Evolutionary conservation across 1,139 yeast genomes (phyloP).

Genomic region (Waltiozyma sp.): DNA sequence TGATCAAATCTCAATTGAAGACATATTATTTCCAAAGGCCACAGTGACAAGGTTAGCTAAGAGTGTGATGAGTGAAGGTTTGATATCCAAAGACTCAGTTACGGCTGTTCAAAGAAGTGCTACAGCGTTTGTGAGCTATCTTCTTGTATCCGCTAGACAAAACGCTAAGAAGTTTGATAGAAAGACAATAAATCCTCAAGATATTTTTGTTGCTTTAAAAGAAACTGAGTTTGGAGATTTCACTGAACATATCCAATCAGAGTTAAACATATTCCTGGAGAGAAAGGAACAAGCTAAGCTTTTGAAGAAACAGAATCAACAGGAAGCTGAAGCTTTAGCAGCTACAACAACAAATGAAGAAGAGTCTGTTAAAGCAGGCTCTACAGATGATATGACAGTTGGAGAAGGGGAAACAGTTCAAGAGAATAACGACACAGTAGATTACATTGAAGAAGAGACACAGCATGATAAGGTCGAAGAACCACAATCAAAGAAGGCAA

Average conservation of each 20-base stretch:
- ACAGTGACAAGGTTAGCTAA: constrained; percentile 53
- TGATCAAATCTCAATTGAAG: constrained; percentile 56
- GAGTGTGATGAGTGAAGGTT: constrained; percentile 26
- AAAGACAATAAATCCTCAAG: constrained; percentile 57
- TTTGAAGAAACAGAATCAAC: constrained; percentile 6
- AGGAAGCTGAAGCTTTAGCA: constrained; percentile 2
- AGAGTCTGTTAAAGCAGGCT: constrained; percentile 1
- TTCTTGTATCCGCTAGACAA: constrained; percentile 49
- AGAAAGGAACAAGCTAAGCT: constrained; percentile 22
- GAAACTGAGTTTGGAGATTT: constrained; percentile 44
- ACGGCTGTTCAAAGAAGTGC: constrained; percentile 61
- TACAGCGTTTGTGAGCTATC: constrained; percentile 60
- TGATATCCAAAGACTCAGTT: constrained; percentile 55
- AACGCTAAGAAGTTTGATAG: constrained; percentile 40
- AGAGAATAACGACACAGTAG: constrained; percentile 6
- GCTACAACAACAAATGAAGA: not conserved
- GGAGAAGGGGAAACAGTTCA: constrained; percentile 4
- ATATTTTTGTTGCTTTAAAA: constrained; percentile 48
- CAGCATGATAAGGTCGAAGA: constrained; percentile 6
- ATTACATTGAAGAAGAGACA: constrained; percentile 4
- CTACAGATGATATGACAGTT: no score
- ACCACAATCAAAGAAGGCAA: constrained; percentile 7
- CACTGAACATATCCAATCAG: constrained; percentile 41
- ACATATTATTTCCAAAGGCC: constrained; percentile 54
- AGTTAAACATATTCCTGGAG: constrained; percentile 32